A percentile compares a stretch with the other conserved stretches of the same genome.
phyloP scores from a whole-genome alignment of 768 basidiomycete species.

The Rhizopogon sp. region DNA sequence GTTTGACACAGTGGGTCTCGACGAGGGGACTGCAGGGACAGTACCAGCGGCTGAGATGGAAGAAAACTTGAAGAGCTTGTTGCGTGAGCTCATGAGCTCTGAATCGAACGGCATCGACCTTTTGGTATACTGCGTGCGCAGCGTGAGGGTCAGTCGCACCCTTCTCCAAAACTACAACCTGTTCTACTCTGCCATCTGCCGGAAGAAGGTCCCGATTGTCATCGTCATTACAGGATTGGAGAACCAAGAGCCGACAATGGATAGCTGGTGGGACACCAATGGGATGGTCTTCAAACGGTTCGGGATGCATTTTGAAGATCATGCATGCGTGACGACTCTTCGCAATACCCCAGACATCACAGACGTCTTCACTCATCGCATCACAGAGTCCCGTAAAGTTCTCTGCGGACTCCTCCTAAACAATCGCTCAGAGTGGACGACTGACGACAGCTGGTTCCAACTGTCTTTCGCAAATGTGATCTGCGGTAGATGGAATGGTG shows the following conservation, averaged over 20 bases:
- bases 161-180: constrained; percentile 31
- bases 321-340: no score
- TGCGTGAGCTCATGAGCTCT: constrained; percentile 13
- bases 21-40: constrained; percentile 9
- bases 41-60: constrained; percentile 5
- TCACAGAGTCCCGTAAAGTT: constrained; percentile 14
- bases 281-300: constrained; percentile 23
- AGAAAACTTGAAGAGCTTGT: constrained; percentile 14
- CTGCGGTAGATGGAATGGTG: not conserved
- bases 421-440: constrained; percentile 5
- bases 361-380: not conserved
- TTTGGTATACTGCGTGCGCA: constrained; percentile 26
- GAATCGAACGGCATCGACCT: constrained; percentile 28
- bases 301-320: constrained; percentile 1
- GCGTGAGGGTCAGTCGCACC: constrained; percentile 2
- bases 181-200: constrained; percentile 35
- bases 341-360: no score
- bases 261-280: constrained; percentile 30
- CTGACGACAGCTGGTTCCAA: not conserved
- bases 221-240: constrained; percentile 37
- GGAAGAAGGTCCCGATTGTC: constrained; percentile 31
- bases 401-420: constrained; percentile 19
- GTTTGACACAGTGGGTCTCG: constrained; percentile 35
- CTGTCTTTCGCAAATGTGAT: not conserved
- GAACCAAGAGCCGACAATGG: constrained; percentile 22